Conservation (phyloP, 164 flowering plant genomes). For the Umbilicus rupestris region DNA sequence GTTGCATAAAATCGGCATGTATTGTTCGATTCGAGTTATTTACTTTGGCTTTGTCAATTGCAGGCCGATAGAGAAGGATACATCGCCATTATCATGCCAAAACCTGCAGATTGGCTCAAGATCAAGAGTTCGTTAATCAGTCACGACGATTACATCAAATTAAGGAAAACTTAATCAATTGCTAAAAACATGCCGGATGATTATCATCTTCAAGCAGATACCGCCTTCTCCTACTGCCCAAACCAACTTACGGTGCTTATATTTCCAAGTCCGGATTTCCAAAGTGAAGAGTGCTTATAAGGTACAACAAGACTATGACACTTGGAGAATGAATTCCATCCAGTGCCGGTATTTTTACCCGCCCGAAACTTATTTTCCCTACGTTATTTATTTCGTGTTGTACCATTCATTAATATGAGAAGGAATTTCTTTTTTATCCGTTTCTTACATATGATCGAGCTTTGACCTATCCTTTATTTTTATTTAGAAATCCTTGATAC, state of each 20-base stretch:
- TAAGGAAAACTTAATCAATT: slow-evolving; percentile 24
- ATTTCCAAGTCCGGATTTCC: neutral
- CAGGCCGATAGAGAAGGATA: slow-evolving; percentile 91
- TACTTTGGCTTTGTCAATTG: slow-evolving; percentile 1
- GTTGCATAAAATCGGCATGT: neutral
- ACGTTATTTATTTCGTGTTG: neutral
- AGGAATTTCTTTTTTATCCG: neutral
- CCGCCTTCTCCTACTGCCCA: too few species aligned
- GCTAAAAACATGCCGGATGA: neutral
- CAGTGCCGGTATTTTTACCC: neutral
- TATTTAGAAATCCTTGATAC: neutral
- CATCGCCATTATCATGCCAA: slow-evolving; percentile 89
- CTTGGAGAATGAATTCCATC: neutral
- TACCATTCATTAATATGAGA: neutral
- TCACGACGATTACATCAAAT: slow-evolving; percentile 54
- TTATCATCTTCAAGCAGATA: neutral
- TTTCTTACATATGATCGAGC: neutral
- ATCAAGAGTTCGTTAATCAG: slow-evolving; percentile 43
- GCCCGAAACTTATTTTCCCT: neutral
- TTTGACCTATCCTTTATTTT: neutral
- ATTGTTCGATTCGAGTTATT: neutral
- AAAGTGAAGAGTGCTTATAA: neutral
- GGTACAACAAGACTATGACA: neutral
- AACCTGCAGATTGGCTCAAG: slow-evolving; percentile 78
- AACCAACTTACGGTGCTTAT: too few species aligned